Conservation (phyloP, 2,329 filamentous ascomycete species). For the Epichloe sp. region DNA sequence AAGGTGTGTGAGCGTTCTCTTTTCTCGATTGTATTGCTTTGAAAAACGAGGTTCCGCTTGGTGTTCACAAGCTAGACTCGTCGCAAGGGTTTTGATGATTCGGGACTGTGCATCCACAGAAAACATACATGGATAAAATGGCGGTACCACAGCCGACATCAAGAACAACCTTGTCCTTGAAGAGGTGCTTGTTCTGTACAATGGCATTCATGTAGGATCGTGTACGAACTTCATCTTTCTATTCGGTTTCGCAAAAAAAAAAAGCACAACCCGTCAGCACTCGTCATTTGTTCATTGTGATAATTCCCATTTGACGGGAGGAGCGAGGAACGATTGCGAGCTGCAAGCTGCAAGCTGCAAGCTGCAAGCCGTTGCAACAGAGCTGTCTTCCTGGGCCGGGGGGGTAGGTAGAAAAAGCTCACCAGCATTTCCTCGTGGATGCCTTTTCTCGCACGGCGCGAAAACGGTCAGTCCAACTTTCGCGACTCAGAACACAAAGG, state of each 20-base stretch:
- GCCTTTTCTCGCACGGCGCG: slow-evolving; percentile 35
- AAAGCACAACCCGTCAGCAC: neutral
- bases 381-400: slow-evolving; percentile 2
- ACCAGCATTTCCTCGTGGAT: slow-evolving; percentile 99
- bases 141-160: slow-evolving; percentile 96
- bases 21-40: neutral
- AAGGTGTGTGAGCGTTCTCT: slow-evolving; percentile 1
- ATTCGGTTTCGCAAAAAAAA: slow-evolving; percentile 4
- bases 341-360: neutral
- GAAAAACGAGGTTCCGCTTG: neutral
- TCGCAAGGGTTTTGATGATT: neutral
- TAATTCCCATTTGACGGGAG: neutral
- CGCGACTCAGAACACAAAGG: neutral
- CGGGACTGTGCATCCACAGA: neutral
- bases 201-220: slow-evolving; percentile 95
- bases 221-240: slow-evolving; percentile 98
- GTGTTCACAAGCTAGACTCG: neutral
- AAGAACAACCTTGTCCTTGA: slow-evolving; percentile 73
- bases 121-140: slow-evolving; percentile 89
- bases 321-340: neutral
- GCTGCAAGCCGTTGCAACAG: slow-evolving; percentile 3
- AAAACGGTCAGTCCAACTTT: neutral
- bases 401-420: slow-evolving; percentile 28
- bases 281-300: neutral
- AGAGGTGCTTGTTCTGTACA: slow-evolving; percentile 89